These are phyloP conservation scores for Carex pumila DNA, from an alignment of 176 grass and related monocot species.

Conservation along the genomic window DNA sequence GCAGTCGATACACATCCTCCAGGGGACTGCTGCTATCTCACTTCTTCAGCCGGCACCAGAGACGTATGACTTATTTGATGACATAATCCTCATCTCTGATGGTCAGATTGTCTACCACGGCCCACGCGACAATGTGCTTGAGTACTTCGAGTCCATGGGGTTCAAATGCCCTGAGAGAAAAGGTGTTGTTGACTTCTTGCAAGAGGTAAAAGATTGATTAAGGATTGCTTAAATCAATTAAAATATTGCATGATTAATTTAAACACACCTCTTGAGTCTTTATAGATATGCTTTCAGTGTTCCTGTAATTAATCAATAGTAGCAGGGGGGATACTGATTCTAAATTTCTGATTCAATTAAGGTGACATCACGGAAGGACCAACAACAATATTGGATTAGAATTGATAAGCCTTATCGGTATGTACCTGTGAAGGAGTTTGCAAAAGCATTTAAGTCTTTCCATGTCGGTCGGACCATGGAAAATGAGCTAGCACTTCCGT, in stretches of 20 bases:
- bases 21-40: slow-evolving; percentile 73
- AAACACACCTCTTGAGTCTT: not conserved
- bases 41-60: slow-evolving; percentile 85
- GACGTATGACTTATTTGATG: slow-evolving; percentile 79
- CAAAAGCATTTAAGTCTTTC: slow-evolving; percentile 45
- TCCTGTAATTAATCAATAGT: not conserved
- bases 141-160: slow-evolving; percentile 73
- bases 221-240: not conserved
- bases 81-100: slow-evolving; percentile 83
- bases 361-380: slow-evolving; percentile 77
- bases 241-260: not conserved
- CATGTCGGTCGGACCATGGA: slow-evolving; percentile 37
- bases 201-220: slow-evolving; percentile 43
- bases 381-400: slow-evolving; percentile 63
- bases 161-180: slow-evolving; percentile 93
- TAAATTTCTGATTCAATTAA: not conserved
- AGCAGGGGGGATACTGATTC: not conserved
- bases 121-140: slow-evolving; percentile 59
- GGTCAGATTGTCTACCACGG: slow-evolving; percentile 84
- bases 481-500: slow-evolving; percentile 50
- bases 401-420: slow-evolving; percentile 35
- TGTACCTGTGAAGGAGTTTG: slow-evolving; percentile 62
- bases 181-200: slow-evolving; percentile 83
- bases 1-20: slow-evolving; percentile 75
- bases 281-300: not conserved